Conservation (phyloP, 2,329 filamentous ascomycete genomes). For the Metarhizium humberi region DNA sequence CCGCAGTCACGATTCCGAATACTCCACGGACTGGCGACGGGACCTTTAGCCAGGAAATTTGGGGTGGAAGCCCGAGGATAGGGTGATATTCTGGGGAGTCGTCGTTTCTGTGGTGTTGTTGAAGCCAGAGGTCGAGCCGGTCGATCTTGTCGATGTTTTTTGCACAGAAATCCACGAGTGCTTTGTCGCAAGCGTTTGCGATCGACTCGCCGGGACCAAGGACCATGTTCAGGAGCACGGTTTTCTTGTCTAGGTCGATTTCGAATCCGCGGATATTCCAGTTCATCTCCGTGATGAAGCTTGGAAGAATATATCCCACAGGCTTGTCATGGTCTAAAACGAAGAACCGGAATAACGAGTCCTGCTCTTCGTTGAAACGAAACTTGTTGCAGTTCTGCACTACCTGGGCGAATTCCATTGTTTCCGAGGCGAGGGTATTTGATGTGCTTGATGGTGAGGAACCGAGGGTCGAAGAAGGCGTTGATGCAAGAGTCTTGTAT, state of each 20-base stretch:
- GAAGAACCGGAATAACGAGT: constrained; percentile 14
- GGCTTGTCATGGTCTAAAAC: constrained; percentile 12
- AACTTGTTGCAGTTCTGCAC: constrained; percentile 16
- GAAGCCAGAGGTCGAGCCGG: constrained; percentile 18
- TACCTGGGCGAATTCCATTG: constrained; percentile 11
- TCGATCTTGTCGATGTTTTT: constrained; percentile 16
- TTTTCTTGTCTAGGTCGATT: constrained; percentile 7
- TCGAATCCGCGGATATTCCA: constrained; percentile 14
- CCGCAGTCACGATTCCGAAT: constrained; percentile 25
- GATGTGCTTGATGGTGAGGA: neutral
- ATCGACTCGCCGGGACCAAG: neutral
- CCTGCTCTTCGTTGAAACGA: constrained; percentile 10
- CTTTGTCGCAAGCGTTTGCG: constrained; percentile 1
- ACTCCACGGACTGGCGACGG: constrained; percentile 23
- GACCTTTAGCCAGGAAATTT: constrained; percentile 16
- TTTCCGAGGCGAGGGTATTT: neutral
- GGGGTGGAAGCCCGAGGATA: constrained; percentile 15
- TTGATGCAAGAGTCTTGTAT: neutral
- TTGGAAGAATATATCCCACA: constrained; percentile 16
- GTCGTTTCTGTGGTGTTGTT: constrained; percentile 1
- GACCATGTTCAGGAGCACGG: constrained; percentile 13
- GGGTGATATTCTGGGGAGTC: constrained; percentile 15
- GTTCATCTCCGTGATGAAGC: constrained; percentile 11
- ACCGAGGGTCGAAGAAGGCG: neutral
- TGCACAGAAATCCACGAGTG: constrained; percentile 14